Evolutionary conservation across 306 rosid species (phyloP).

Genomic region (Inga laurina): DNA sequence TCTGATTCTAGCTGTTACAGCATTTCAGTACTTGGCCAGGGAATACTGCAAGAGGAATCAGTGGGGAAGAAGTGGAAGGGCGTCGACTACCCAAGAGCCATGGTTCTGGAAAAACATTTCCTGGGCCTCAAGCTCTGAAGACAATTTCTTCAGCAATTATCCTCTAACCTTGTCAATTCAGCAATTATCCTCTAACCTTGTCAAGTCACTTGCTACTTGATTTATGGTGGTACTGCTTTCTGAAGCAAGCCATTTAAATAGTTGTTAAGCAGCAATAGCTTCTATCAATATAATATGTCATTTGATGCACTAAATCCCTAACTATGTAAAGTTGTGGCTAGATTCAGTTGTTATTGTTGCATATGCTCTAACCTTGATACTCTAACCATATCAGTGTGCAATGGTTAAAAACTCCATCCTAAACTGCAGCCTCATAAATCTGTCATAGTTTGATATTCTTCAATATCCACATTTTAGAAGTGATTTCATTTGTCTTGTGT

Average conservation of each 20-base stretch:
- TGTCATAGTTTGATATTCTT: too few species aligned
- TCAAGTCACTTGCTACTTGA: constrained; percentile 7
- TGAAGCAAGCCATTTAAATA: constrained; percentile 1
- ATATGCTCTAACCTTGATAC: not conserved
- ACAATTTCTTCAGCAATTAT: constrained; percentile 67
- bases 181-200: constrained; percentile 50
- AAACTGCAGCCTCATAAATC: too few species aligned
- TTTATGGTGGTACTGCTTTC: constrained; percentile 21
- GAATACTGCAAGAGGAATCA: too few species aligned
- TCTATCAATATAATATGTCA: not conserved
- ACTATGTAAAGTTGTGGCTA: not conserved
- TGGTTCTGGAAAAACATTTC: constrained; percentile 53
- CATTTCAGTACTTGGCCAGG: too few species aligned
- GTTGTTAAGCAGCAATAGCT: not conserved
- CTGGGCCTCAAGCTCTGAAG: constrained; percentile 87
- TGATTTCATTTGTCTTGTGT: too few species aligned
- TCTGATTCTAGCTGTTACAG: too few species aligned
- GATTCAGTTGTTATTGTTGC: not conserved
- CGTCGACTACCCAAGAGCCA: too few species aligned
- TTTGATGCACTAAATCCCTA: not conserved
- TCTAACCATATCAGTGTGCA: not conserved
- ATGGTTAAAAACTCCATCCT: too few species aligned
- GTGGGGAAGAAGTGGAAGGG: too few species aligned
- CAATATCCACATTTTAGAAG: too few species aligned
- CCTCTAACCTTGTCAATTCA: constrained; percentile 32